A percentile compares a stretch with the other conserved stretches of the same genome.
These are phyloP conservation scores for Microbotryum lychnidis-dioicae DNA, from an alignment of 1,284 basidiomycete species.

Conservation along the genomic window DNA sequence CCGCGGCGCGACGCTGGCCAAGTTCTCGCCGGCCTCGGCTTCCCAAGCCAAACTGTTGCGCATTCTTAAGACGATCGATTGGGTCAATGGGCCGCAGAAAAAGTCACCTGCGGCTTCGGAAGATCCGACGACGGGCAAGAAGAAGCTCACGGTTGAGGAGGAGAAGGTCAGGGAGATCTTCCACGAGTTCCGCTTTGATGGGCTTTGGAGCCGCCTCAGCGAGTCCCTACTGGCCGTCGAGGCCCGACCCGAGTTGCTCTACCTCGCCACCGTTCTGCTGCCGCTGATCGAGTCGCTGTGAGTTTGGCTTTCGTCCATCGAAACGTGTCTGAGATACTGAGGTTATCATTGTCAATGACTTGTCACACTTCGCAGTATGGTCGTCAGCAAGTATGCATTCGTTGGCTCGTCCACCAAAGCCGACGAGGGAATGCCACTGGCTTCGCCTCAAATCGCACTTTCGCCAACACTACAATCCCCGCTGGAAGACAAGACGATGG, in stretches of 20 bases:
- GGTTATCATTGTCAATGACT: background rate
- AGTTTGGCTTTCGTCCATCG: constrained; percentile 43
- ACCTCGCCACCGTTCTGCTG: constrained; percentile 79
- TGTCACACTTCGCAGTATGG: constrained; percentile 12
- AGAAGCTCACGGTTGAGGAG: constrained; percentile 48
- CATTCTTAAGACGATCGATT: constrained; percentile 85
- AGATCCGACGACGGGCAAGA: constrained; percentile 27
- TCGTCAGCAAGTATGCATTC: constrained; percentile 16
- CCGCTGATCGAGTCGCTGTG: constrained; percentile 91
- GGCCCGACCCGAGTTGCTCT: constrained; percentile 66
- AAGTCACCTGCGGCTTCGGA: constrained; percentile 4
- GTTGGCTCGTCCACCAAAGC: constrained; percentile 45
- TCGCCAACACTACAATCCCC: constrained; percentile 16
- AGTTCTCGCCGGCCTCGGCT: constrained; percentile 84
- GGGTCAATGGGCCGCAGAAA: constrained; percentile 1
- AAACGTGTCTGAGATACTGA: background rate
- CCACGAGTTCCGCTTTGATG: constrained; percentile 74
- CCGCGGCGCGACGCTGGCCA: constrained; percentile 58
- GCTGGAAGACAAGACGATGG: constrained; percentile 46
- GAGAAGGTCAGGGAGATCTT: constrained; percentile 74
- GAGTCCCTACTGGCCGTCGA: constrained; percentile 77
- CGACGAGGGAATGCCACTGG: constrained; percentile 38
- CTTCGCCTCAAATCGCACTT: constrained; percentile 4
- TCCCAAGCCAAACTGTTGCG: constrained; percentile 85
- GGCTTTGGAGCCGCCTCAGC: constrained; percentile 75